A percentile compares a stretch with the other conserved stretches of the same genome.
phyloP scores from a whole-genome alignment of 2,329 filamentous ascomycete genomes.

The Diaporthe australafricana region DNA sequence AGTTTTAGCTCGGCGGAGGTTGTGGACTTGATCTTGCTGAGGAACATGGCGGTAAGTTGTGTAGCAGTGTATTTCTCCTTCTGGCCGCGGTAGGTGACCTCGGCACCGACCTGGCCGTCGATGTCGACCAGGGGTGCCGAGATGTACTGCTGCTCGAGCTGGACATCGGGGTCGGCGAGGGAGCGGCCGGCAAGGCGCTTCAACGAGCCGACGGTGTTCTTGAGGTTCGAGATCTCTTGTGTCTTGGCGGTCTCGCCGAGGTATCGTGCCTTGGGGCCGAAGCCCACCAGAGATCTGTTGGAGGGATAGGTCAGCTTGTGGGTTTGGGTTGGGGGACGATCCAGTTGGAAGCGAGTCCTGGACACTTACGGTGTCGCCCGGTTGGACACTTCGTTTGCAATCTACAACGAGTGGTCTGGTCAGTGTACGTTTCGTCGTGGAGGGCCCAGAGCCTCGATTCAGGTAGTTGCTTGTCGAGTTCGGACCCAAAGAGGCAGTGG shows the following conservation, averaged over 20 bases:
- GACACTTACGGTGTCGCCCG: constrained; percentile 91
- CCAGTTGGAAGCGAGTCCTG: constrained; percentile 22
- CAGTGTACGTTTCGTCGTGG: constrained; percentile 29
- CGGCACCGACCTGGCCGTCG: constrained; percentile 93
- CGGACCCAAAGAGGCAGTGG: neutral
- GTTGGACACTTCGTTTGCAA: constrained; percentile 99
- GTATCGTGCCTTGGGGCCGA: constrained; percentile 93
- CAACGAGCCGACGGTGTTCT: constrained; percentile 95
- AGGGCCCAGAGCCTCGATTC: constrained; percentile 27
- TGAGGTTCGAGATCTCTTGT: constrained; percentile 98
- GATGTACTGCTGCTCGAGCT: constrained; percentile 92
- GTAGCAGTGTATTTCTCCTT: constrained; percentile 96
- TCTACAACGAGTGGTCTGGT: constrained; percentile 64
- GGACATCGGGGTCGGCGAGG: constrained; percentile 89
- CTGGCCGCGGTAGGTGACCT: constrained; percentile 93
- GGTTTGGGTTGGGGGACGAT: neutral
- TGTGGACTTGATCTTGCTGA: constrained; percentile 93
- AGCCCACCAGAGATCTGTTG: constrained; percentile 88
- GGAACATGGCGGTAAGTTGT: constrained; percentile 93
- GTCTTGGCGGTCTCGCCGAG: constrained; percentile 97
- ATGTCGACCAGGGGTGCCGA: constrained; percentile 88
- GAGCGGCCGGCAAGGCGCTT: constrained; percentile 92
- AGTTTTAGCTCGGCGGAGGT: constrained; percentile 88
- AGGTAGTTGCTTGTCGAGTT: neutral
- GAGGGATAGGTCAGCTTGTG: constrained; percentile 37